phyloP scores from a whole-genome alignment of 2,329 filamentous ascomycete species.

The Acephala macrosclerotiorum region DNA sequence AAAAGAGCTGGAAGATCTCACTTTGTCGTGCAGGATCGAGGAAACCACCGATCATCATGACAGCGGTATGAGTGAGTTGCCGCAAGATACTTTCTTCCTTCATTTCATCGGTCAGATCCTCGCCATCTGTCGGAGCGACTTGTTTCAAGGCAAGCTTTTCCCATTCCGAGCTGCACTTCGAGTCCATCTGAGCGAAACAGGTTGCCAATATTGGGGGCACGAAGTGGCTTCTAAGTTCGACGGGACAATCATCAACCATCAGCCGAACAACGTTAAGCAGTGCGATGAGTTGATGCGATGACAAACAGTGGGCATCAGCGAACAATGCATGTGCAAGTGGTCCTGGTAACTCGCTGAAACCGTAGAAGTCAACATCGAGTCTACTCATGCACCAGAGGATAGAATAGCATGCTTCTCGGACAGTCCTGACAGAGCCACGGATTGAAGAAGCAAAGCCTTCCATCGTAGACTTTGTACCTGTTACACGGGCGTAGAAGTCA shows the following conservation, averaged over 20 bases:
- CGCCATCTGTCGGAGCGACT: conserved; percentile 69
- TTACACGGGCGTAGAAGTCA: conserved; percentile 92
- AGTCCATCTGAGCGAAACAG: conserved; percentile 86
- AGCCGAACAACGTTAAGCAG: conserved; percentile 87
- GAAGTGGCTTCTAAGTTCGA: conserved; percentile 78
- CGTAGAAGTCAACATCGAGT: conserved; percentile 88
- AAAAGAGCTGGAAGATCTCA: conserved; percentile 47
- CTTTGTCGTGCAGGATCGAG: conserved; percentile 77
- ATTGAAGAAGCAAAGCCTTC: conserved; percentile 96
- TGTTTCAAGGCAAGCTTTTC: conserved; percentile 73
- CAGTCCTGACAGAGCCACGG: conserved; percentile 84
- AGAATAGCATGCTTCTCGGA: conserved; percentile 92
- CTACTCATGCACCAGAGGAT: conserved; percentile 94
- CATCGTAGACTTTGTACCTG: conserved; percentile 85
- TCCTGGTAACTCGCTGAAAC: conserved; percentile 81
- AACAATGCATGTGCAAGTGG: conserved; percentile 87
- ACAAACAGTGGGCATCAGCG: conserved; percentile 80
- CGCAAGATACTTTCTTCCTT: conserved; percentile 95
- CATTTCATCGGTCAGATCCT: conserved; percentile 94
- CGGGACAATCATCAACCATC: conserved; percentile 90
- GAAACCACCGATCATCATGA: conserved; percentile 89
- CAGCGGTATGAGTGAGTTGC: conserved; percentile 89
- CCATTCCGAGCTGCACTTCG: conserved; percentile 90
- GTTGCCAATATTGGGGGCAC: conserved; percentile 82
- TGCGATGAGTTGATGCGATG: conserved; percentile 93